These are phyloP conservation scores for Cymbopogon citratus DNA, from an alignment of 176 grass and related monocot species.

Conservation along the genomic window DNA sequence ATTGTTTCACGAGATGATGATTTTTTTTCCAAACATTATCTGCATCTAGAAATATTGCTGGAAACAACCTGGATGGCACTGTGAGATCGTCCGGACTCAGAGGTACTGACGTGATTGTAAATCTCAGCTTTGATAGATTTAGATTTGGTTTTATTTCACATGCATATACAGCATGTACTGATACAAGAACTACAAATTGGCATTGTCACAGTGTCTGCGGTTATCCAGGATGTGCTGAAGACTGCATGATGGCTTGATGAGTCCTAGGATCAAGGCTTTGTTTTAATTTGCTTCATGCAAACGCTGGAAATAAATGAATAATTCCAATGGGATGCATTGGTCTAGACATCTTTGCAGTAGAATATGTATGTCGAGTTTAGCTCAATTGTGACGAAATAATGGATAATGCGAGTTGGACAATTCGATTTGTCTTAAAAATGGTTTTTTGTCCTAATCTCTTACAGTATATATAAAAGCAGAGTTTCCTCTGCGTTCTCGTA, in stretches of 20 bases:
- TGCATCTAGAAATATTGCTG: conserved; percentile 22
- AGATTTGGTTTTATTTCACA: not conserved
- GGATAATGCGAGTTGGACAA: not conserved
- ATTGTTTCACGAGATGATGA: not conserved
- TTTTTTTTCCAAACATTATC: not conserved
- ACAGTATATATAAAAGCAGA: no score
- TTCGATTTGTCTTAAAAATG: not conserved
- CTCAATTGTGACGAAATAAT: not conserved
- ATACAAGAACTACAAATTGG: not conserved
- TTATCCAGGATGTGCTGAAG: conserved; percentile 20
- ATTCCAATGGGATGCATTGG: not conserved
- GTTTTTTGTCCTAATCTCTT: not conserved
- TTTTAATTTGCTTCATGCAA: not conserved
- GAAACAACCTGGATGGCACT: conserved; percentile 20
- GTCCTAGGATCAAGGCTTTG: not conserved
- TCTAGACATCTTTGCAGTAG: not conserved
- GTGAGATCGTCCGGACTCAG: not conserved
- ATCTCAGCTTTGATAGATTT: not conserved
- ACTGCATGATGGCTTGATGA: not conserved
- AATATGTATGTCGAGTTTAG: not conserved
- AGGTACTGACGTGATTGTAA: conserved; percentile 2
- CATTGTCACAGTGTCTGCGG: not conserved
- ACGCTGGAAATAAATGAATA: not conserved
- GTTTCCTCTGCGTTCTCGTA: no score
- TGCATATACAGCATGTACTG: not conserved